Evolutionary conservation across 805 yeast genomes (phyloP).

Genomic region (Saccharomyces kudriavzevii): DNA sequence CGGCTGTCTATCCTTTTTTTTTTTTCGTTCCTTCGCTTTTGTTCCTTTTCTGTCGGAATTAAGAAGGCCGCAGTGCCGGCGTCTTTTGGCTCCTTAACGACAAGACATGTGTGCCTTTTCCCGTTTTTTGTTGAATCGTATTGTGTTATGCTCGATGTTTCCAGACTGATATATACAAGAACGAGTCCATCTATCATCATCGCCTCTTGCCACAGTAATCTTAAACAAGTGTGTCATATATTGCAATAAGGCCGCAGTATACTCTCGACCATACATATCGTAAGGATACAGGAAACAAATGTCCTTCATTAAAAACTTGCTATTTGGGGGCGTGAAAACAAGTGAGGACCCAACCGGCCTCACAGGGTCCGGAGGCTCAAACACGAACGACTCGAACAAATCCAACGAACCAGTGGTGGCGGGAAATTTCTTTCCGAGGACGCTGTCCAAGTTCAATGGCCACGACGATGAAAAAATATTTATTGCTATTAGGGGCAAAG

Average conservation of each 20-base stretch:
- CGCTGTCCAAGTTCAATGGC: conserved; percentile 73
- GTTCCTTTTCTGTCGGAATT: background rate
- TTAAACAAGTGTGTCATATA: too few relatives aligned
- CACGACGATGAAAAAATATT: conserved; percentile 70
- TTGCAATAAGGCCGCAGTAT: background rate
- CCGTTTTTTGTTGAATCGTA: background rate
- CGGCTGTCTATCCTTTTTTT: too few relatives aligned
- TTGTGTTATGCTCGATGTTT: background rate
- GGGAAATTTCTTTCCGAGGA: conserved; percentile 60
- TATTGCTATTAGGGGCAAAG: conserved; percentile 77
- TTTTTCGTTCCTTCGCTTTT: background rate
- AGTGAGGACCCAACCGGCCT: conserved; percentile 32
- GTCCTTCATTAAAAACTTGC: conserved; percentile 29
- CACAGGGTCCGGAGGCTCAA: conserved; percentile 2
- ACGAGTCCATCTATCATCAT: background rate
- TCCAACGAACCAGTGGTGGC: conserved; percentile 34
- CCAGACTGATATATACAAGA: background rate
- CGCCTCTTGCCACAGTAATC: background rate
- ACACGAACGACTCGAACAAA: conserved; percentile 5
- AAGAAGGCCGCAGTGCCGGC: background rate
- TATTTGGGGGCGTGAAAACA: conserved; percentile 29
- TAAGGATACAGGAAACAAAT: conserved; percentile 7
- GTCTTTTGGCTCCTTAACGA: background rate
- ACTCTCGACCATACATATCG: background rate
- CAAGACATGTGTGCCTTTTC: background rate